Conservation (phyloP, 345 rosid species). For the Cardamine occulta region DNA sequence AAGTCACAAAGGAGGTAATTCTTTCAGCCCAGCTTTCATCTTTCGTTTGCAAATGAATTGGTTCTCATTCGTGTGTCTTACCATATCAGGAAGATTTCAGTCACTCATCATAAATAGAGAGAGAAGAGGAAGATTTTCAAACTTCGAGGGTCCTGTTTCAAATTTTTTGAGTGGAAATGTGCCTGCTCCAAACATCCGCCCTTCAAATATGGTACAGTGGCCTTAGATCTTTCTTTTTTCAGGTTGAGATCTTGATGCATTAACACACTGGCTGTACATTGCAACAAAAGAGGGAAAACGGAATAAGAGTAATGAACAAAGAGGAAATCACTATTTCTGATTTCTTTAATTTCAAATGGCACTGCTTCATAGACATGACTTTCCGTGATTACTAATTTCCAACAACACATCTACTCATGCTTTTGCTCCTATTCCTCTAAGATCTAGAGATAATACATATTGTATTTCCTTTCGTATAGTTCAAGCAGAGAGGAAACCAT, state of each 20-base stretch:
- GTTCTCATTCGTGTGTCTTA: constrained; percentile 30
- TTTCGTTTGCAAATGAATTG: constrained; percentile 24
- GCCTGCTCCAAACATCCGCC: constrained; percentile 51
- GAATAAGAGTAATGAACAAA: constrained; percentile 9
- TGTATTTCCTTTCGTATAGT: constrained; percentile 42
- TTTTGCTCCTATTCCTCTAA: constrained; percentile 7
- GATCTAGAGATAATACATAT: constrained; percentile 20
- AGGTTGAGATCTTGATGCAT: constrained; percentile 23
- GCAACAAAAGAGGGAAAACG: constrained; percentile 4
- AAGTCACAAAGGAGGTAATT: constrained; percentile 72
- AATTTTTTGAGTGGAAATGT: constrained; percentile 49
- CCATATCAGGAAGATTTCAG: constrained; percentile 65
- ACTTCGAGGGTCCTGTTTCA: constrained; percentile 56
- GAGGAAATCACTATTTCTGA: neutral
- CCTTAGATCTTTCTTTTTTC: constrained; percentile 1
- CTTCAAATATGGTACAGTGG: constrained; percentile 56
- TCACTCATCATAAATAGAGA: constrained; percentile 69
- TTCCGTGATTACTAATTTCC: constrained; percentile 1
- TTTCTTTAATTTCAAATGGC: neutral
- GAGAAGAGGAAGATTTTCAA: constrained; percentile 71
- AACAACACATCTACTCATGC: neutral
- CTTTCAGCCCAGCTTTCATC: constrained; percentile 19
- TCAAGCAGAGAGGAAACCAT: constrained; percentile 68
- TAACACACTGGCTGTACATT: constrained; percentile 21
- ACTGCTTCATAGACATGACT: neutral